Conservation (phyloP, 2,329 filamentous ascomycete species). For the Fusarium annulatum region DNA sequence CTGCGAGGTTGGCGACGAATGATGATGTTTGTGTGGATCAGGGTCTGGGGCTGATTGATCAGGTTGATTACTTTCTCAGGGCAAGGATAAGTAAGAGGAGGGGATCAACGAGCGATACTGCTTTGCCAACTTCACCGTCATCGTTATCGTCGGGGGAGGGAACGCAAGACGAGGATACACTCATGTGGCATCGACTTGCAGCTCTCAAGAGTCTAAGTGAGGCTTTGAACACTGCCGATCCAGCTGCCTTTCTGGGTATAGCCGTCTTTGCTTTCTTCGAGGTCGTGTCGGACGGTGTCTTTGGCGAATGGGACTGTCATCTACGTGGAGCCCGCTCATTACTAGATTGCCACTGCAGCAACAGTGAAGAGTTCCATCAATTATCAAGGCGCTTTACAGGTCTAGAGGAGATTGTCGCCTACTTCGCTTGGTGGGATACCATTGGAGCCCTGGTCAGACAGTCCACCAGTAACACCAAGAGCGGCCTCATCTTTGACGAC, state of each 20-base stretch:
- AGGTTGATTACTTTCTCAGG: conserved; percentile 43
- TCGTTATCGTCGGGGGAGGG: neutral
- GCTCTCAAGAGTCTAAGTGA: conserved; percentile 53
- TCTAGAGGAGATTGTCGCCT: conserved; percentile 52
- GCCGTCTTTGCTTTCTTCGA: conserved; percentile 58
- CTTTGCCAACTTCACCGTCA: neutral
- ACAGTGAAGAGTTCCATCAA: conserved; percentile 47
- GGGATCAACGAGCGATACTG: neutral
- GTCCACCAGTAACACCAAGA: neutral
- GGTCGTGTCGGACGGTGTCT: conserved; percentile 55
- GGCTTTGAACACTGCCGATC: conserved; percentile 53
- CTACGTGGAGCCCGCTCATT: conserved; percentile 54
- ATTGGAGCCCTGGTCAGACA: conserved; percentile 45
- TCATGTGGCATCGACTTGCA: conserved; percentile 44
- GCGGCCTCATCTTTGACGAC: conserved; percentile 51
- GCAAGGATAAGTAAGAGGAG: conserved; percentile 36
- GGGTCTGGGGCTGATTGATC: conserved; percentile 40
- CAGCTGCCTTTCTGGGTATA: conserved; percentile 56
- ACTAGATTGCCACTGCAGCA: conserved; percentile 54
- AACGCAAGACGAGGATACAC: neutral
- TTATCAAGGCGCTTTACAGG: conserved; percentile 50
- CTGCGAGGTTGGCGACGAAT: neutral
- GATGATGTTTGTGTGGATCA: conserved; percentile 9
- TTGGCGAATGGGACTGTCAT: conserved; percentile 54
- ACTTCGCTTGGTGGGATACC: conserved; percentile 56